Base-by-base conservation (phyloP, 2,329 filamentous ascomycete species). In the Shiraia sp. region DNA sequence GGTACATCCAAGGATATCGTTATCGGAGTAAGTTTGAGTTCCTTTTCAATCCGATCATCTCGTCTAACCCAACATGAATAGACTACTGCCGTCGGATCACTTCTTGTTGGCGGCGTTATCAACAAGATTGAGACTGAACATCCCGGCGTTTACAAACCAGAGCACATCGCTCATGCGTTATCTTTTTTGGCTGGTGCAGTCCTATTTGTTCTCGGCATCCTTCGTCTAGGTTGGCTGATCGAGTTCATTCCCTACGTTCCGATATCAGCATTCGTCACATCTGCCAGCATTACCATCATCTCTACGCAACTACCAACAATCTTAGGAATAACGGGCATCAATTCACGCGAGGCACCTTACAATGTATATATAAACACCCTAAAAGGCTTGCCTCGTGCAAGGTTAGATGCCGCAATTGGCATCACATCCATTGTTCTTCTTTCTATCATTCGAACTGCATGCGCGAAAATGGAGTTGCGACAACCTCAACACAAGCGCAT, bases 1-100 rank as follows among this genome's bases (percentile, higher is more conserved):
- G 92, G 91, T 10, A 97, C 92, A 0, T 96, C 91, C 2, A 96
- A 96, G 68, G 92, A 97, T 67, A 96, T 97, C 59, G 96, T 92
- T 10, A 96, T 96, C 41, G 91, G 91, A 12, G 86, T 88, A 77
- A 72, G 85, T 79, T 17, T 16, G 19, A 2, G 12, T 2, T 22
- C n/a, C 10, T 5, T 5, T 22, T 22, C 19, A 8, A 5, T 22
- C 4, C 19, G 8, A 22, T 22, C 19, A 22, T 22, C 4, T n/a
- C 10, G 16, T 8, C 25, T n/a, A 24, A 27, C 40, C 32, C 45
- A 50, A 41, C 41, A 37, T 16, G 17, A 17, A 15, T 51, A 90
- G 85, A 91, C 91, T 14, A 93, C 96, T 31, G 93, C 92, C 24
- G 93, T 97, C 53, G 87, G 96, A 77, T 97, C 92, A 1, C 92